Conservation (phyloP, 495 filamentous ascomycete species). For the Monascus purpureus region DNA sequence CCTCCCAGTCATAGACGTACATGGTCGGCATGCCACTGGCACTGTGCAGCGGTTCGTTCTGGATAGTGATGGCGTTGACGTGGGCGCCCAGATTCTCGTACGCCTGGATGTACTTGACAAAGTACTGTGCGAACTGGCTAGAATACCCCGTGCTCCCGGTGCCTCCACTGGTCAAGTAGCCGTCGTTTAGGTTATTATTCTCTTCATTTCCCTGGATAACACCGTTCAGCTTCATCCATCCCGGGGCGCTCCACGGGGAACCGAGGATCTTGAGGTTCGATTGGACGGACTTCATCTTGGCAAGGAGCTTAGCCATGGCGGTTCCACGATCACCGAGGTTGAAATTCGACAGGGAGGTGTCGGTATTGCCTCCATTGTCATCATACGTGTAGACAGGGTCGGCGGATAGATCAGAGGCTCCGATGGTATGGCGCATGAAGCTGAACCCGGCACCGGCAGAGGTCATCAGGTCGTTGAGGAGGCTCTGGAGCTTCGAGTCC, state of each 20-base stretch:
- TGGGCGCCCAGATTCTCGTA: conserved; percentile 25
- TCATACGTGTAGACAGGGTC: no score
- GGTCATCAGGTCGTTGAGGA: no score
- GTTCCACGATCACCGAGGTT: no score
- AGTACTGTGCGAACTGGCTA: conserved; percentile 36
- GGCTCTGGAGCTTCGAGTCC: no score
- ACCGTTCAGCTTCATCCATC: conserved; percentile 44
- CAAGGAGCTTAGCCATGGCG: no score
- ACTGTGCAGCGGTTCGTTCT: conserved; percentile 44
- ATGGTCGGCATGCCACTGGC: conserved; percentile 39
- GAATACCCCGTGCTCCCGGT: conserved; percentile 28
- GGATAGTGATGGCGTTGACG: conserved; percentile 41
- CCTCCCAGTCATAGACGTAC: conserved; percentile 38
- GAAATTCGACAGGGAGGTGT: no score
- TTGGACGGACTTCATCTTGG: no score
- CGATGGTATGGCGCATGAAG: no score
- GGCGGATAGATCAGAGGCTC: no score
- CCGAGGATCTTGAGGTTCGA: conserved; percentile 35
- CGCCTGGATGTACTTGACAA: conserved; percentile 42
- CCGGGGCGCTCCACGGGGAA: conserved; percentile 39
- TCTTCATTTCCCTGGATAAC: conserved; percentile 31
- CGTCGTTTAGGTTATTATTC: conserved; percentile 40
- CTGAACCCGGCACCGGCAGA: no score
- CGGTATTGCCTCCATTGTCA: no score
- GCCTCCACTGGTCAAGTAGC: no score